phyloP scores from a whole-genome alignment of 1,139 yeast species.

The Yamadazyma trypodendri region DNA sequence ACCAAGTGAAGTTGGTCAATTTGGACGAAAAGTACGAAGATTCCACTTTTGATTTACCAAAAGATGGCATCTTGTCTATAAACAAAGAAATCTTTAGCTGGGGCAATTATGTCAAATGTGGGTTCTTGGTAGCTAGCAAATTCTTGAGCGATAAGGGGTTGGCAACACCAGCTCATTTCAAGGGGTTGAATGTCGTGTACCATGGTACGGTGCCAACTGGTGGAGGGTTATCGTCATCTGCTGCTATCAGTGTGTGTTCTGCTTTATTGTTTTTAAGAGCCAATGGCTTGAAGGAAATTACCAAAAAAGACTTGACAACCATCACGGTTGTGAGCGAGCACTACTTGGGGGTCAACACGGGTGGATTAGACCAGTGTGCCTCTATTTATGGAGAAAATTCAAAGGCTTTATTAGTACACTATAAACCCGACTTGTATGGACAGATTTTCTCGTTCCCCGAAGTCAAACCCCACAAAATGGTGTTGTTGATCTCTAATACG shows the following conservation, averaged over 20 bases:
- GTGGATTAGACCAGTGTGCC: conserved; percentile 81
- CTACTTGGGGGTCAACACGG: conserved; percentile 71
- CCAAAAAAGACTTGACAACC: conserved; percentile 54
- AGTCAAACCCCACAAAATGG: conserved; percentile 41
- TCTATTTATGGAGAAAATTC: conserved; percentile 63
- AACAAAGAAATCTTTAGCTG: conserved; percentile 51
- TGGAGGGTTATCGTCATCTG: conserved; percentile 70
- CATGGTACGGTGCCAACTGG: conserved; percentile 75
- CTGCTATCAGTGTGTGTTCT: conserved; percentile 70
- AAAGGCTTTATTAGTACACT: conserved; percentile 61
- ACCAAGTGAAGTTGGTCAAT: conserved; percentile 43
- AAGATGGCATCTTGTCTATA: conserved; percentile 44
- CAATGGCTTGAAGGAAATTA: conserved; percentile 43
- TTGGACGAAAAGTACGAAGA: conserved; percentile 29
- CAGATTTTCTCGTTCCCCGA: conserved; percentile 57
- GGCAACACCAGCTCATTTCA: conserved; percentile 24
- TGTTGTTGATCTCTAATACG: conserved; percentile 64
- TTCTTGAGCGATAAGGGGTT: conserved; percentile 36
- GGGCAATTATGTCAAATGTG: conserved; percentile 71
- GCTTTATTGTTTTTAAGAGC: conserved; percentile 59
- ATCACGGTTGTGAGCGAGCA: conserved; percentile 72
- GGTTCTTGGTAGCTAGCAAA: conserved; percentile 59
- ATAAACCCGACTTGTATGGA: conserved; percentile 58
- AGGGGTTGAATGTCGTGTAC: conserved; percentile 54
- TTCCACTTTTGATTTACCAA: conserved; percentile 36